A percentile compares a stretch with the other conserved stretches of the same genome.
Evolutionary conservation across 768 basidiomycete species (phyloP).

Genomic region (Termitomyces eurrhizus): DNA sequence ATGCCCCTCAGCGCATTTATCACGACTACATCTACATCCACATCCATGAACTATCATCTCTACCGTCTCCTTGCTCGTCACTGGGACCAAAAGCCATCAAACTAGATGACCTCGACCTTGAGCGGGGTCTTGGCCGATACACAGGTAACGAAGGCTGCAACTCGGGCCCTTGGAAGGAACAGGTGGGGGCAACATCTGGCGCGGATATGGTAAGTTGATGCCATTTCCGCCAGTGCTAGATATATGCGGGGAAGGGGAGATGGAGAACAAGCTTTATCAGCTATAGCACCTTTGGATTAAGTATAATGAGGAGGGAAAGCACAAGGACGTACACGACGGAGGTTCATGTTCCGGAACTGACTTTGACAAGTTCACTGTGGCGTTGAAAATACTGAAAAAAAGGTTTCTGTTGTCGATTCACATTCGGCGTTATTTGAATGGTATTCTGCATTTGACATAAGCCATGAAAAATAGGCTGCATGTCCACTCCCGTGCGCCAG

Average conservation of each 20-base stretch:
- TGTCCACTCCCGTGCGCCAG: too few species aligned
- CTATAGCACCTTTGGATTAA: background rate
- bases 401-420: background rate
- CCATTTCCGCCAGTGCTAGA: background rate
- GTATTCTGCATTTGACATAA: constrained; percentile 10
- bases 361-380: background rate
- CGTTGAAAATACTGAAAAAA: background rate
- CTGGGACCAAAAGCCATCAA: background rate
- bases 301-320: background rate
- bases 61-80: background rate
- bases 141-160: constrained; percentile 8
- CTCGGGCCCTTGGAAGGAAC: constrained; percentile 7
- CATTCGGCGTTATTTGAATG: background rate
- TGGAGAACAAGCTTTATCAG: background rate
- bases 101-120: background rate
- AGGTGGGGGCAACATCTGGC: background rate
- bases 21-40: constrained; percentile 6
- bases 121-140: constrained; percentile 1
- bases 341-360: background rate
- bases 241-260: constrained; percentile 9
- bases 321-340: background rate
- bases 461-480: too few species aligned
- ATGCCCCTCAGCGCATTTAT: too few species aligned
- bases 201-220: background rate
- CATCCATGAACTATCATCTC: background rate